Evolutionary conservation across 345 rosid genomes (phyloP), one percentile per base, ranked within the genome.

Genomic region (Eucalyptus polybractea): DNA sequence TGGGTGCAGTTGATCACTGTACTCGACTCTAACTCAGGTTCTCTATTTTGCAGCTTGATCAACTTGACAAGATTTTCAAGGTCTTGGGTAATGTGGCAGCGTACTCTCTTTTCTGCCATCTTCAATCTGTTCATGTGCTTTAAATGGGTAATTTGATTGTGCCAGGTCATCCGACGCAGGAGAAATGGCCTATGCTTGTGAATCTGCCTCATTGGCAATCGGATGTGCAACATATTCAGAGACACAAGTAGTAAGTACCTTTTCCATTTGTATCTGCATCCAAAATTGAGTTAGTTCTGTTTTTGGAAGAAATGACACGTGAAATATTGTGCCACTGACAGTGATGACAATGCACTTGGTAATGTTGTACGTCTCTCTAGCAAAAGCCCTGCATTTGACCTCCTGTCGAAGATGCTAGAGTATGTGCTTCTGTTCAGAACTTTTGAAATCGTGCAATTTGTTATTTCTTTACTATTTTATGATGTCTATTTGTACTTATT

Each of bases 21-120:
- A 9, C 45, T 51, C 3, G 2, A 50, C 51, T 76, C 51, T 76
- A 37, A 76, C 47, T 76, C 85, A 6, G 85, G 13, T 8, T 21
- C 83, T 76, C 85, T 76, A 76, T 76, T 87, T 21, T 90, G 90
- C 90, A 98, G 92, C 88, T 95, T 67, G 99, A 98, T 92, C 99
- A 98, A 89, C 99, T 98, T 31, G 99, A 98, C 94, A 98, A 97
- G 97, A 97, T 98, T 87, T 98, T 98, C 93, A 97, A 96, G 95
- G 96, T 98, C 90, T 89, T 98, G 89, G 99, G 91, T 90, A 90
- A 86, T 58, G 21, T 86, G 8, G 80, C 37, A 21, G 49, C 17
- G 21, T 50, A 19, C 51, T 54, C 33, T 76, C 40, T 80, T 31
- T 51, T 86, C 65, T 56, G 50, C 42, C 86, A 65, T 44, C 65